Evolutionary conservation across 805 yeast genomes (phyloP).

Genomic region (Brettanomyces custersianus): DNA sequence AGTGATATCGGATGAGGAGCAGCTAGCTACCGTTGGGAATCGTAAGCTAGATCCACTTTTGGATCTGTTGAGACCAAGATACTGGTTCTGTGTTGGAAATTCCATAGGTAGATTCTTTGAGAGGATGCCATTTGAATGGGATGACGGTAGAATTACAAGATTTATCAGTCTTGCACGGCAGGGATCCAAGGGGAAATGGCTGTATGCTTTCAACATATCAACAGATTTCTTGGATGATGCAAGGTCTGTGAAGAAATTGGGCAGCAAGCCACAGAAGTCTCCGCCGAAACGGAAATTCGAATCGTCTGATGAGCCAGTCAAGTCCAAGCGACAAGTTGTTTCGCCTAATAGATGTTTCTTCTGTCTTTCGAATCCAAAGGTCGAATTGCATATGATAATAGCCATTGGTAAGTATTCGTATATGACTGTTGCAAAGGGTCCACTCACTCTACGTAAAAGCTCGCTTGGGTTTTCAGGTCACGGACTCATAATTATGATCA

Average conservation of each 20-base stretch:
- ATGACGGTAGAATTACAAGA: conserved; percentile 38
- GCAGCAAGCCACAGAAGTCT: conserved; percentile 3
- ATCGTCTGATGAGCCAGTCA: conserved; percentile 7
- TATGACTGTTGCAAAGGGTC: conserved; percentile 80
- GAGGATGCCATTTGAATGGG: conserved; percentile 51
- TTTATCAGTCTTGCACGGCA: conserved; percentile 58
- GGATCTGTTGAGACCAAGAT: conserved; percentile 43
- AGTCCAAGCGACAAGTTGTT: conserved; percentile 29
- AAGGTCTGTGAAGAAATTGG: conserved; percentile 12
- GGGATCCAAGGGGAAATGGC: conserved; percentile 52
- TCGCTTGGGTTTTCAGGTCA: conserved; percentile 62
- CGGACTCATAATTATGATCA: conserved; percentile 70
- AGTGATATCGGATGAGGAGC: conserved; percentile 35
- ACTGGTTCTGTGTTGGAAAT: conserved; percentile 55
- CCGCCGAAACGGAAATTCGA: too few species aligned
- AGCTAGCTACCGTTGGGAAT: conserved; percentile 36
- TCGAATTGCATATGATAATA: conserved; percentile 72
- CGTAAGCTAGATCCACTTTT: conserved; percentile 38
- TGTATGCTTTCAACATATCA: conserved; percentile 55
- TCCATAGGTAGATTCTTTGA: conserved; percentile 43
- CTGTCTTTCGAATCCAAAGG: conserved; percentile 70
- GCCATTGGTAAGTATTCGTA: conserved; percentile 63
- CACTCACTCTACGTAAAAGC: conserved; percentile 47
- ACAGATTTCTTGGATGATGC: not conserved
- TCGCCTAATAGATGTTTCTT: conserved; percentile 66